Base-by-base conservation (phyloP, 805 yeast genomes). In the Kockiozyma suomiensis region DNA sequence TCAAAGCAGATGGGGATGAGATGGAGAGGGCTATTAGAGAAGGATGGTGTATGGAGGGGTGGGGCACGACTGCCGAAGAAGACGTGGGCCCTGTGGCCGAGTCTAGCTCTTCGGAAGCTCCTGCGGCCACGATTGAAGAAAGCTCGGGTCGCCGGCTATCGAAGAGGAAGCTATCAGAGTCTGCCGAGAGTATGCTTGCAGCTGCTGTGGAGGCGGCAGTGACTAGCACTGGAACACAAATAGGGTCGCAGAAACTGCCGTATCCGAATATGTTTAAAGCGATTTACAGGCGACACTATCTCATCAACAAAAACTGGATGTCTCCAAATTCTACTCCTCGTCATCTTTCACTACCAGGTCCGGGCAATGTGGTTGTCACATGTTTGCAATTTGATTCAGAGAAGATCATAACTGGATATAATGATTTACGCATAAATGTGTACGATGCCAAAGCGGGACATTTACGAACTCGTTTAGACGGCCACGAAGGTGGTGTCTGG, bases 401-500 rank as follows among this genome's bases (percentile, higher is more conserved):
- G 65, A 86, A 85, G 70, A 87, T 94, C 54, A 88, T 93, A 59
- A 91, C 97, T 1, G 97, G 97, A 32, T 91, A 96, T 1, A 97
- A 92, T 69, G 97, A 90, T 66, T 83, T 83, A 63, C 82, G 84
- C 71, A 89, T 94, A 62, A 85, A 89, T 64, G 85, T 94, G 7
- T 90, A 89, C 73, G 86, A 87, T 65, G 85, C 97, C 0, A 76
- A 79, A 32, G 83, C 88, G 0, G 97, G 97, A 4, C 75, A 76
- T 43, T 77, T 86, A 53, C 69, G 85, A 7, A 77, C 81, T 43
- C 84, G 85, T 4, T 78, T 94, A 46, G 78, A 80, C 45, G 97
- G 97, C 6, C 99, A 94, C 71, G 96, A 88, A 56, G 99, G 99
- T 47, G 99, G 99, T 41, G 99, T 94, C 4, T 94, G 99, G 99